These are phyloP conservation scores for Botrytis hyacinthi DNA, from an alignment of 2,329 filamentous ascomycete genomes.

Conservation along the genomic window DNA sequence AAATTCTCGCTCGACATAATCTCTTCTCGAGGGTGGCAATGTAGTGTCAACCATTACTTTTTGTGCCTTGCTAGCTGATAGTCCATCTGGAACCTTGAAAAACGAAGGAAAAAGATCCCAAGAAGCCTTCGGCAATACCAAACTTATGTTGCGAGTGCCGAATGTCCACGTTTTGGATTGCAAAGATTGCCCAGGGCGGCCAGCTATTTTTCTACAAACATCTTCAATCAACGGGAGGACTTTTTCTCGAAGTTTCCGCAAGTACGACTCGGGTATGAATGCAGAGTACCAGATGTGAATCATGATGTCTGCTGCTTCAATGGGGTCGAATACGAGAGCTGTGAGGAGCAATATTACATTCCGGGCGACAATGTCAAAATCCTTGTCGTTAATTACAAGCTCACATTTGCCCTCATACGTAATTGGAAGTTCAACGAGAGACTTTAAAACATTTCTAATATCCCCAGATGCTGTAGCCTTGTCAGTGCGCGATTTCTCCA, in stretches of 20 bases:
- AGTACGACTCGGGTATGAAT: background rate
- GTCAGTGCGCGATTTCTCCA: background rate
- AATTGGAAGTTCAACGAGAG: constrained; percentile 1
- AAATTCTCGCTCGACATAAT: constrained; percentile 40
- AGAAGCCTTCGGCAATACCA: constrained; percentile 13
- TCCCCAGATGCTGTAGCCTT: constrained; percentile 41
- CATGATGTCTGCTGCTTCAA: constrained; percentile 13
- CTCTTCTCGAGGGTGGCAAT: constrained; percentile 35
- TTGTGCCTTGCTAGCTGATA: constrained; percentile 32
- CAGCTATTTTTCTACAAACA: background rate
- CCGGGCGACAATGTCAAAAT: constrained; percentile 24
- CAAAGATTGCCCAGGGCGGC: background rate
- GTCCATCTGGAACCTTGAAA: constrained; percentile 33
- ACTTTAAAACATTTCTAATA: constrained; percentile 44
- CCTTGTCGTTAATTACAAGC: constrained; percentile 31
- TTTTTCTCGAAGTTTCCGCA: background rate
- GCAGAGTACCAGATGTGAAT: constrained; percentile 20
- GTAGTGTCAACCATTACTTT: constrained; percentile 35
- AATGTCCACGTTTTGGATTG: constrained; percentile 19
- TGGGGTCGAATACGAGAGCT: constrained; percentile 1
- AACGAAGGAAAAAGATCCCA: constrained; percentile 38
- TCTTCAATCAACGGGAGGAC: constrained; percentile 7
- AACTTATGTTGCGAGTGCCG: background rate
- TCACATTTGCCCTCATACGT: constrained; percentile 39
- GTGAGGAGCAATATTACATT: constrained; percentile 15